These are phyloP conservation scores for Dianthus caryophyllus DNA, from an alignment of 148 eudicot species.

Conservation along the genomic window DNA sequence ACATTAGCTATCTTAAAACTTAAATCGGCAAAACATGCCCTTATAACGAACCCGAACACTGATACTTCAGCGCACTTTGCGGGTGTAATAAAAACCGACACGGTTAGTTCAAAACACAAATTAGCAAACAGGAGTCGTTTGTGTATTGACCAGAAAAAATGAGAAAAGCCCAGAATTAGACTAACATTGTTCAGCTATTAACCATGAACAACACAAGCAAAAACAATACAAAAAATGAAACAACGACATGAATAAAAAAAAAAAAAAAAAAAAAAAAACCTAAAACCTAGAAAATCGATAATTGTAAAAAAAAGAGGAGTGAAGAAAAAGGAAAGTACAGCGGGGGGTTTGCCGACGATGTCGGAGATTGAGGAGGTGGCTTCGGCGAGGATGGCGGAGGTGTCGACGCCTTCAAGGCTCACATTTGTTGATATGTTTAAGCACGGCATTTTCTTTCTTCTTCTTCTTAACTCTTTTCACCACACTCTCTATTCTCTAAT, in stretches of 20 bases:
- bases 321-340: slow-evolving; percentile 30
- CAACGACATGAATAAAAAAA: not conserved
- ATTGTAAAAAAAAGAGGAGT: too few species aligned
- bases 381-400: slow-evolving; percentile 73
- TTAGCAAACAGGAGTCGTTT: too few species aligned
- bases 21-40: not conserved
- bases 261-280: not conserved
- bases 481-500: not conserved
- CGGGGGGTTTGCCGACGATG: slow-evolving; percentile 76
- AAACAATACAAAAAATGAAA: not conserved
- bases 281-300: too few species aligned
- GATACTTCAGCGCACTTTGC: not conserved
- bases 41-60: not conserved
- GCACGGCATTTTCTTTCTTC: slow-evolving; percentile 58
- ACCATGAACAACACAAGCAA: too few species aligned
- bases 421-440: slow-evolving; percentile 81
- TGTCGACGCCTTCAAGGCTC: slow-evolving; percentile 71
- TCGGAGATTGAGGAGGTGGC: slow-evolving; percentile 72
- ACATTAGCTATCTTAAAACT: too few species aligned
- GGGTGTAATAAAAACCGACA: too few species aligned
- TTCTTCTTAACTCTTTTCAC: not conserved
- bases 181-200: too few species aligned
- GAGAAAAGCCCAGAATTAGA: too few species aligned
- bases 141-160: too few species aligned
- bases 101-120: too few species aligned